A percentile compares a stretch with the other conserved stretches of the same genome.
Evolutionary conservation across 768 basidiomycete genomes (phyloP).

Genomic region (Boletus rubescentipes): DNA sequence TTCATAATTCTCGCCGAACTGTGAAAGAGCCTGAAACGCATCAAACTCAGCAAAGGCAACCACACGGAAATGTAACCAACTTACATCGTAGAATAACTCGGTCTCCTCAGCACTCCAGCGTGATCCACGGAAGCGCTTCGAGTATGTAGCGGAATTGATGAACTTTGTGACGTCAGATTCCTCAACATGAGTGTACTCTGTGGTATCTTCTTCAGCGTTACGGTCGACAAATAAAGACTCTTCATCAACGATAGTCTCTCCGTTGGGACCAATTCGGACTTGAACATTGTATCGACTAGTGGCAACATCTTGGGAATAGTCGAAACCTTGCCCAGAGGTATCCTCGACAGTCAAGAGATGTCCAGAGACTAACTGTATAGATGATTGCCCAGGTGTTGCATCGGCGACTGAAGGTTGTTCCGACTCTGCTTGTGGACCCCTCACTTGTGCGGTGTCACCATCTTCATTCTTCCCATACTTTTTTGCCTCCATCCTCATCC

Average conservation of each 20-base stretch:
- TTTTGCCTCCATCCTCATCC: conserved; percentile 62
- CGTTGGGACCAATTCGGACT: conserved; percentile 83
- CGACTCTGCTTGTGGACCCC: conserved; percentile 8
- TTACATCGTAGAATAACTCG: conserved; percentile 80
- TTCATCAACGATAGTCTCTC: conserved; percentile 85
- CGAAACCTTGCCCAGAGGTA: conserved; percentile 60
- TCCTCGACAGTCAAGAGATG: conserved; percentile 32
- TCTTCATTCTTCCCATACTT: conserved; percentile 69
- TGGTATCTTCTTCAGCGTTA: conserved; percentile 61
- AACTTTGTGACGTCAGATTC: conserved; percentile 85
- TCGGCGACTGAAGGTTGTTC: conserved; percentile 6
- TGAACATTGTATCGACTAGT: conserved; percentile 81
- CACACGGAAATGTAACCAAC: conserved; percentile 28
- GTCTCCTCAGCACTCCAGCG: conserved; percentile 92
- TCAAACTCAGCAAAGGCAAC: conserved; percentile 7
- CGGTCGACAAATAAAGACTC: conserved; percentile 81
- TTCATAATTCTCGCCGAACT: conserved; percentile 93
- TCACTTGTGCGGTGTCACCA: conserved; percentile 31
- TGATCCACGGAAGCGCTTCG: conserved; percentile 75
- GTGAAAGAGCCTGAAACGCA: conserved; percentile 69
- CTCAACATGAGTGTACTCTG: conserved; percentile 72
- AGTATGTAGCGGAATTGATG: conserved; percentile 80
- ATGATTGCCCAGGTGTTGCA: conserved; percentile 6
- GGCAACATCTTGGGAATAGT: conserved; percentile 63
- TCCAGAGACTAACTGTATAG: conserved; percentile 18